phyloP scores from a whole-genome alignment of 495 filamentous ascomycete genomes.

The Penicillium salamii region DNA sequence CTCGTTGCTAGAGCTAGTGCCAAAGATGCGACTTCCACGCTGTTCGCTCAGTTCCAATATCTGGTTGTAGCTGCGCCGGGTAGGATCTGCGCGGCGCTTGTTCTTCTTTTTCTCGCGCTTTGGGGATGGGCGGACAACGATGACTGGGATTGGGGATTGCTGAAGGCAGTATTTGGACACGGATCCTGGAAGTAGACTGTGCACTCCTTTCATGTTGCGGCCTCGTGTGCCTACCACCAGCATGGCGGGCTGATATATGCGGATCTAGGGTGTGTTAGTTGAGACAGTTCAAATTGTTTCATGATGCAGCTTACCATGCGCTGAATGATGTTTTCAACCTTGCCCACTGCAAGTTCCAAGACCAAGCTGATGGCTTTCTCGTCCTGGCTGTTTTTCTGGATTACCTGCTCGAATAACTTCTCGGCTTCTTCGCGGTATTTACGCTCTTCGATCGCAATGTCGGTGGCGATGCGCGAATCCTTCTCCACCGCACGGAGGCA shows the following conservation, averaged over 20 bases:
- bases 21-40: slow-evolving; percentile 53
- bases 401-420: slow-evolving; percentile 71
- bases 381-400: slow-evolving; percentile 72
- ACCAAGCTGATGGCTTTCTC: slow-evolving; percentile 85
- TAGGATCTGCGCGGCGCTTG: slow-evolving; percentile 79
- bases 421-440: slow-evolving; percentile 79
- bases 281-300: background rate
- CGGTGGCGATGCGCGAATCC: slow-evolving; percentile 69
- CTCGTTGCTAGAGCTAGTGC: slow-evolving; percentile 47
- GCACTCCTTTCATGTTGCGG: slow-evolving; percentile 80
- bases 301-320: slow-evolving; percentile 66
- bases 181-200: slow-evolving; percentile 86
- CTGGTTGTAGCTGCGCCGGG: slow-evolving; percentile 72
- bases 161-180: slow-evolving; percentile 97
- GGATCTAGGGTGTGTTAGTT: slow-evolving; percentile 59
- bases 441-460: slow-evolving; percentile 63
- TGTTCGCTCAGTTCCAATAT: slow-evolving; percentile 64
- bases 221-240: slow-evolving; percentile 94
- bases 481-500: slow-evolving; percentile 90
- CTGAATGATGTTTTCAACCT: slow-evolving; percentile 89
- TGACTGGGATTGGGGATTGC: slow-evolving; percentile 93
- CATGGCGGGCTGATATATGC: slow-evolving; percentile 90
- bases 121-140: slow-evolving; percentile 86
- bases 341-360: slow-evolving; percentile 87
- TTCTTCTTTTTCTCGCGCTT: slow-evolving; percentile 91